These are phyloP conservation scores for Cladochytrium replicatum DNA, from an alignment of 192 early-diverging fungal genomes.

Conservation along the genomic window DNA sequence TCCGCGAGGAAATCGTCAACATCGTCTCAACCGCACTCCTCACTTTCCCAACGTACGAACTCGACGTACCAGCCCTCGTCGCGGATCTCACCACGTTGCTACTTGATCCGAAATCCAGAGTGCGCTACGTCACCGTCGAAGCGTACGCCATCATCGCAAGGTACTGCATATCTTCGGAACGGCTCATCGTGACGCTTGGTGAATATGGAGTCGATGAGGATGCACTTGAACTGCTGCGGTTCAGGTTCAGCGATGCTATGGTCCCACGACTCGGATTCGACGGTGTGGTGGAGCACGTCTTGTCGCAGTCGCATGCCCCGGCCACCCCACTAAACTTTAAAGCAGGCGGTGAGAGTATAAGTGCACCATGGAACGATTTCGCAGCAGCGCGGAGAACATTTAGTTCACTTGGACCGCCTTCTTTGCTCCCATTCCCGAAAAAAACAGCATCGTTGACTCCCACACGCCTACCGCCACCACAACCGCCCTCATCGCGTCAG, in stretches of 20 bases:
- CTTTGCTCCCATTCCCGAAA: not conserved
- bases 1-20: constrained; percentile 21
- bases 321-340: constrained; percentile 7
- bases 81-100: constrained; percentile 5
- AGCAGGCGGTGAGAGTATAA: not conserved
- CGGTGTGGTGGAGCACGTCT: constrained; percentile 16
- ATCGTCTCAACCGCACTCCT: constrained; percentile 21
- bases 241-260: constrained; percentile 9
- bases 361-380: constrained; percentile 1
- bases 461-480: too few relatives aligned
- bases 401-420: not conserved
- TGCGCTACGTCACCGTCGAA: constrained; percentile 12
- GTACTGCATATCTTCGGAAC: constrained; percentile 1
- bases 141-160: constrained; percentile 7
- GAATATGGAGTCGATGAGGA: constrained; percentile 17
- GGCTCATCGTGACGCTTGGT: constrained; percentile 7
- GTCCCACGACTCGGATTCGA: constrained; percentile 13
- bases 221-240: constrained; percentile 6
- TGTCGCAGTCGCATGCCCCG: constrained; percentile 8
- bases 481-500: too few relatives aligned
- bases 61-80: constrained; percentile 14
- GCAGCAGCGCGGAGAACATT: constrained; percentile 3
- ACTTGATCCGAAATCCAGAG: constrained; percentile 6
- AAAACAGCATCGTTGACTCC: not conserved
- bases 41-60: constrained; percentile 9